Evolutionary conservation across 2,329 filamentous ascomycete genomes (phyloP).

Genomic region (Metarhizium guizhouense): DNA sequence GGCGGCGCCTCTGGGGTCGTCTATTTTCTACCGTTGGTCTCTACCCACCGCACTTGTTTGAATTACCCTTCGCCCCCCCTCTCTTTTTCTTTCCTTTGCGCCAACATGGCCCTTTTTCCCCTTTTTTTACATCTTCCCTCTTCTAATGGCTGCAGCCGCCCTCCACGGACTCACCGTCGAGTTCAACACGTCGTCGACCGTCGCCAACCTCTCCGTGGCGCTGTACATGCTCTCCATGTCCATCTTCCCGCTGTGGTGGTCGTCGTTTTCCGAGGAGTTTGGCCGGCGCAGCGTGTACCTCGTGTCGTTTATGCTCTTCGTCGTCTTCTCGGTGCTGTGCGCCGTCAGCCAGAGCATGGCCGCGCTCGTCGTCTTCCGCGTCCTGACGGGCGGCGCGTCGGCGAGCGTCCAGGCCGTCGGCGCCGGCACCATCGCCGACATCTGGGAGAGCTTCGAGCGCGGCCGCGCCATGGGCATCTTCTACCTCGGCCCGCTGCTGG

Average conservation of each 20-base stretch:
- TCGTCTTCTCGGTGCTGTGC: conserved; percentile 60
- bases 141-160: conserved; percentile 42
- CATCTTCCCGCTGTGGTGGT: conserved; percentile 84
- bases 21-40: conserved; percentile 69
- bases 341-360: conserved; percentile 60
- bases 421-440: conserved; percentile 72
- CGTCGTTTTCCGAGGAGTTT: conserved; percentile 63
- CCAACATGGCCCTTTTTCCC: neutral
- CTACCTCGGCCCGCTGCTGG: conserved; percentile 69
- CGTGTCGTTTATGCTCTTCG: conserved; percentile 62
- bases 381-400: conserved; percentile 66
- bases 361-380: conserved; percentile 71
- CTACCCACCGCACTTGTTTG: too few relatives aligned
- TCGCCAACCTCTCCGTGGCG: conserved; percentile 68
- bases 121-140: neutral
- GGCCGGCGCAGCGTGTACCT: conserved; percentile 75
- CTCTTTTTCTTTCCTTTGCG: too few relatives aligned
- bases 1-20: conserved; percentile 73
- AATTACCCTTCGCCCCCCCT: too few relatives aligned
- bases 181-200: conserved; percentile 52
- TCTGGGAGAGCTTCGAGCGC: conserved; percentile 66
- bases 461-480: conserved; percentile 77
- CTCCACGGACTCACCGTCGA: conserved; percentile 54
- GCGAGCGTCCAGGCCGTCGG: conserved; percentile 78
- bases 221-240: conserved; percentile 78